Base-by-base conservation (phyloP, 345 rosid species). In the Salix viminalis region DNA sequence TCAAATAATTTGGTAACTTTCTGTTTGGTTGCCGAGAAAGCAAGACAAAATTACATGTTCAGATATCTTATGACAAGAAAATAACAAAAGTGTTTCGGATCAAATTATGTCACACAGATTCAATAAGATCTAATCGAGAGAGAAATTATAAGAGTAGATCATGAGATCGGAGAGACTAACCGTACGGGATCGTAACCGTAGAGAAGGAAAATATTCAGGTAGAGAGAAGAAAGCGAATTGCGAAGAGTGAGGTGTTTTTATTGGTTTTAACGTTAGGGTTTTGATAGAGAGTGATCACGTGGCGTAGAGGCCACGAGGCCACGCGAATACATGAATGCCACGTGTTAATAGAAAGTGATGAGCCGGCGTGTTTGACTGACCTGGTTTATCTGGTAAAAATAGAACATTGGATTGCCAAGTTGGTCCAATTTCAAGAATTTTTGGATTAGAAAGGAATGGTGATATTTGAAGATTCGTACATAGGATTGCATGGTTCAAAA, bases 1-100 rank as follows among this genome's bases (percentile, higher is more conserved):
- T 13, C 58, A 61, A 56, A 34, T 21, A 41, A 18, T 15, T 74
- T 23, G 73, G 54, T 6, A 56, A 18, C 28, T 58, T 26, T 56
- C 62, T 34, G 32, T 32, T 77, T 41, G 72, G 72, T 2, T 37
- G 19, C 72, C 68, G 39, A 65, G 14, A 82, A 70, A 65, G 1
- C 10, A 34, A 32, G 50, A 10, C 18, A 28, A 34, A 30, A 54
- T 34, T 72, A 18, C 66, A 64, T 26, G 50, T 6, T 30, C 75
- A 75, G 79, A 81, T 76, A 75, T 62, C 50, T 2, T 7, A 34
- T 19, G n/a, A 19, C 4, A 30, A 18, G 41, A 41, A 14, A 46
- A 46, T 14, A 72, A 39, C 5, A 6, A 44, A 26, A 15, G 18
- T 7, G 21, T 34, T 24, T 8, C 23, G 5, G 21, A 14, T 21